Base-by-base conservation (phyloP, 129 eudicot genomes). In the Deinandra increscens region DNA sequence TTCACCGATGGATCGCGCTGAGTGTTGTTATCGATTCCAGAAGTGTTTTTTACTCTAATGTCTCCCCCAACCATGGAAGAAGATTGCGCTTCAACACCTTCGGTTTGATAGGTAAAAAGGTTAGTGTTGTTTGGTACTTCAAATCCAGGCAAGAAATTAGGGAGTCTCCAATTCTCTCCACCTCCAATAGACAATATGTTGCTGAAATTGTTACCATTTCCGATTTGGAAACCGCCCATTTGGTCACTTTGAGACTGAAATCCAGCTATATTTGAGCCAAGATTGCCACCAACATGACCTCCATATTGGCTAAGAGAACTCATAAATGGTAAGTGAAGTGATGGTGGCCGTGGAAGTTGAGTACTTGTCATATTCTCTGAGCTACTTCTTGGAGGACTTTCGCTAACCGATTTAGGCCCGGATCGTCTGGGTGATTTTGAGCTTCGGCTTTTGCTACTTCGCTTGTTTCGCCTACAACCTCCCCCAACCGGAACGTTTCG, bases 401-500 rank as follows among this genome's bases (percentile, higher is more conserved):
- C 80, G 26, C 79, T 79, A n/a, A 68, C 54, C 0, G 84, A 76
- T 62, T 79, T 84, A 26, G 75, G 80, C 9, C 69, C 81, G 15
- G 82, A 72, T 6, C 54, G 81, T 36, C 54, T 72, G 2, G 78
- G 81, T 31, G 86, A 78, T 70, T 81, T 83, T 5, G 88, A 72
- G 81, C 77, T 78, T 45, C 80, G 54, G 69, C 79, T 69, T 75
- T 86, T 86, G 79, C 78, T 86, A 10, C 2, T 77, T 69, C 84
- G 74, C 48, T 86, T 86, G 84, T 86, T 86, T 69, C 88, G 79
- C 58, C 88, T 71, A 79, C 88, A 86, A 37, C 92, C 92, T 7
- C 92, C 92, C 0, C 92, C 92, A 1, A 86, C 92, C 39, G 92
- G 92, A 39, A 86, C 92, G 4, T 80, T 83, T 66, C 92, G 78